Conservation (phyloP, 202 grass and related monocot genomes). For the Panicum hallii region DNA sequence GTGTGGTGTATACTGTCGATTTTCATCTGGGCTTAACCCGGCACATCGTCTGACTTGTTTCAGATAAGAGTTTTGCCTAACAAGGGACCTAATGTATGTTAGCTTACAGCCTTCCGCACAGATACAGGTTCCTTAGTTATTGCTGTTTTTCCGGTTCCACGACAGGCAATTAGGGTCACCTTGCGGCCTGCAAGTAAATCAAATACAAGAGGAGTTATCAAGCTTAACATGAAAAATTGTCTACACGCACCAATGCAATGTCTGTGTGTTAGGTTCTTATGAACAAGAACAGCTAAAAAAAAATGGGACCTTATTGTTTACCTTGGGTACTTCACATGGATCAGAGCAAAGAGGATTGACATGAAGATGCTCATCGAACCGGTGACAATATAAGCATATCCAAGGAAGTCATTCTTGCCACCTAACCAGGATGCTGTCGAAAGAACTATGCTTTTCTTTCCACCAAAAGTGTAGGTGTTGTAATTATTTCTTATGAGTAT, state of each 20-base stretch:
- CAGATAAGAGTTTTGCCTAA: neutral
- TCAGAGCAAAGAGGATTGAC: constrained; percentile 81
- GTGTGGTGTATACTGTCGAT: neutral
- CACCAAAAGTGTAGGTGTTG: constrained; percentile 87
- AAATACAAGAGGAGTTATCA: constrained; percentile 11
- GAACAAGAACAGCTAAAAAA: neutral
- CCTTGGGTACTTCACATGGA: constrained; percentile 91
- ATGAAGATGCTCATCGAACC: constrained; percentile 69
- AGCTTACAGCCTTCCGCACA: constrained; percentile 10
- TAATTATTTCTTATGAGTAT: constrained; percentile 88
- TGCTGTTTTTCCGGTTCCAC: constrained; percentile 61
- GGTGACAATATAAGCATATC: constrained; percentile 74
- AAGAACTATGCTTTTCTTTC: constrained; percentile 80
- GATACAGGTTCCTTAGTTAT: constrained; percentile 35
- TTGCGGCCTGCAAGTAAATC: constrained; percentile 64
- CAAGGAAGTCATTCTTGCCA: constrained; percentile 93
- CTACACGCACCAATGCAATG: neutral
- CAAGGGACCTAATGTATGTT: neutral
- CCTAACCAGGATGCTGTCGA: constrained; percentile 82
- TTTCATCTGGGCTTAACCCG: neutral
- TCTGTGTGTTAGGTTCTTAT: neutral
- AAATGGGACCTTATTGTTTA: constrained; percentile 29
- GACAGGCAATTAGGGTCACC: constrained; percentile 60
- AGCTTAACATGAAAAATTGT: neutral
- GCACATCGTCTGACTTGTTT: neutral